These are phyloP conservation scores for Friedmanniomyces endolithicus DNA, from an alignment of 495 filamentous ascomycete species.

Conservation along the genomic window DNA sequence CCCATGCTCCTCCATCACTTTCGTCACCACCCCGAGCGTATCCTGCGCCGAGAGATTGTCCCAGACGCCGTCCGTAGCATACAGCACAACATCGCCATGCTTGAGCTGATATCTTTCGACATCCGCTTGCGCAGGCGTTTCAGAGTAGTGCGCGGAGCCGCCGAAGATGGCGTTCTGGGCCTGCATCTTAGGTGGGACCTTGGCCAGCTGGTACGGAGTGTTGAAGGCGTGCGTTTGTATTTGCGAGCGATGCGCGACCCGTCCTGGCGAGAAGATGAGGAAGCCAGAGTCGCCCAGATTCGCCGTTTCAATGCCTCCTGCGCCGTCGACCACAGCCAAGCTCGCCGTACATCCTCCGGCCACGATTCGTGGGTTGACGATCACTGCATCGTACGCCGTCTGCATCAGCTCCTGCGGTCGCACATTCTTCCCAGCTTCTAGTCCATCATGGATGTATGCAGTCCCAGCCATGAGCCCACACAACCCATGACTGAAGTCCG, in stretches of 20 bases:
- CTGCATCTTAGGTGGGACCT: slow-evolving; percentile 69
- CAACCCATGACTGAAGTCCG: slow-evolving; percentile 89
- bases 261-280: slow-evolving; percentile 68
- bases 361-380: slow-evolving; percentile 53
- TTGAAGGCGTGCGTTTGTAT: slow-evolving; percentile 96
- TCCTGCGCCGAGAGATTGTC: slow-evolving; percentile 91
- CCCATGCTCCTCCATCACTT: slow-evolving; percentile 49
- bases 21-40: slow-evolving; percentile 63
- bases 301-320: slow-evolving; percentile 70
- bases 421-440: slow-evolving; percentile 29
- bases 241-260: slow-evolving; percentile 65
- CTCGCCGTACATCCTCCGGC: slow-evolving; percentile 88
- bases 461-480: slow-evolving; percentile 78
- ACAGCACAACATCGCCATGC: slow-evolving; percentile 81
- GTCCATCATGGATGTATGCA: slow-evolving; percentile 32
- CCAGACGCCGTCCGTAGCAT: slow-evolving; percentile 92
- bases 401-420: slow-evolving; percentile 64
- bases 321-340: slow-evolving; percentile 55
- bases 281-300: slow-evolving; percentile 98
- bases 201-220: slow-evolving; percentile 86
- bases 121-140: slow-evolving; percentile 74
- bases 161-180: slow-evolving; percentile 67
- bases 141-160: slow-evolving; percentile 55
- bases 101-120: slow-evolving; percentile 60
- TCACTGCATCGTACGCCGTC: slow-evolving; percentile 66